Evolutionary conservation across 352 stramenopile genomes (phyloP).

Genomic region (Phytophthora fragariaefolia): DNA sequence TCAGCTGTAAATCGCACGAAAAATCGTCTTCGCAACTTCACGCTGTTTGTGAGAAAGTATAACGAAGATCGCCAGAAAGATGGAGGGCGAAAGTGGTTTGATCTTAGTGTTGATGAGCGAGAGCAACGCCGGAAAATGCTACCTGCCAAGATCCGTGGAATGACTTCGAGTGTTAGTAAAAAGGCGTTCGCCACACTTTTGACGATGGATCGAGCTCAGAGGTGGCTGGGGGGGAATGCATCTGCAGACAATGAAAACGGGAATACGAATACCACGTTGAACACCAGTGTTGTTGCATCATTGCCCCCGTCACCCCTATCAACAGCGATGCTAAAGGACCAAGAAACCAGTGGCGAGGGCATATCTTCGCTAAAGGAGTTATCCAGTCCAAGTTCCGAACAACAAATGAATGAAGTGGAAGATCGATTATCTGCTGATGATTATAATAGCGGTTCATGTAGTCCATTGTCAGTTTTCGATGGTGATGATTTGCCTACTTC

Average conservation of each 20-base stretch:
- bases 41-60: slow-evolving; percentile 24
- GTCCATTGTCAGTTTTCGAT: background rate
- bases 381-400: background rate
- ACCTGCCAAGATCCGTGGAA: background rate
- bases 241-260: background rate
- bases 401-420: background rate
- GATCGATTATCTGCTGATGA: background rate
- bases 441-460: background rate
- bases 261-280: background rate
- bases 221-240: slow-evolving; percentile 10
- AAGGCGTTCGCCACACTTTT: slow-evolving; percentile 22
- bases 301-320: background rate
- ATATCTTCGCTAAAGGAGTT: background rate
- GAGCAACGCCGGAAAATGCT: slow-evolving; percentile 1
- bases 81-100: slow-evolving; percentile 27
- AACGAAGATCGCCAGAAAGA: slow-evolving; percentile 23
- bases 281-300: background rate
- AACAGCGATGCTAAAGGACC: background rate
- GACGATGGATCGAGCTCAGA: slow-evolving; percentile 27
- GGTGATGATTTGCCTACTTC: background rate
- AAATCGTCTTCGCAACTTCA: slow-evolving; percentile 23
- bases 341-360: background rate
- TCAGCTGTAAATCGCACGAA: slow-evolving; percentile 9
- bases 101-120: slow-evolving; percentile 19
- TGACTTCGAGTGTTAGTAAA: slow-evolving; percentile 12